Evolutionary conservation across 2,329 filamentous ascomycete species (phyloP).

Genomic region (Macrophomina pseudophaseolina): DNA sequence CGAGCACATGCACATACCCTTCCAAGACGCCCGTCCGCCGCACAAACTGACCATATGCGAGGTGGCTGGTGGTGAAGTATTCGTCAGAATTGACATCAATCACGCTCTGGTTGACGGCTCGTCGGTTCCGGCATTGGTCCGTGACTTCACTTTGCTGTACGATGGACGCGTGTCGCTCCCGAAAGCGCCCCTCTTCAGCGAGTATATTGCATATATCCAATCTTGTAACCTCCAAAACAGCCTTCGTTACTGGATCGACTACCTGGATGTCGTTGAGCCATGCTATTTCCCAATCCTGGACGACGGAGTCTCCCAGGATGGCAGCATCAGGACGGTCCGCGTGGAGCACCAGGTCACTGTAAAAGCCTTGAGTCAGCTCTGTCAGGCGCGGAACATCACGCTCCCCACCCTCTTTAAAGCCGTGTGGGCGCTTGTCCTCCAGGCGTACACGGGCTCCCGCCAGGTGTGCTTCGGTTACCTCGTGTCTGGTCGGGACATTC

Average conservation of each 20-base stretch:
- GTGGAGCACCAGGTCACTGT: conserved; percentile 45
- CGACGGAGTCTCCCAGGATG: conserved; percentile 28
- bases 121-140: conserved; percentile 56
- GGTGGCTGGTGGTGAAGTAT: neutral
- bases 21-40: conserved; percentile 45
- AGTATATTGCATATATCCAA: conserved; percentile 43
- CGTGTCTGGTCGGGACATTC: conserved; percentile 42
- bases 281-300: conserved; percentile 45
- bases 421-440: conserved; percentile 40
- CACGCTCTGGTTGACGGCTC: conserved; percentile 59
- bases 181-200: conserved; percentile 43
- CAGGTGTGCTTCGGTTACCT: conserved; percentile 45
- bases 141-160: conserved; percentile 54
- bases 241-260: conserved; percentile 44
- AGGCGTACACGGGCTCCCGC: conserved; percentile 35
- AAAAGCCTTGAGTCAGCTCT: conserved; percentile 37
- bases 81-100: conserved; percentile 53
- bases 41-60: conserved; percentile 36
- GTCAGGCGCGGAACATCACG: conserved; percentile 53
- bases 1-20: conserved; percentile 30
- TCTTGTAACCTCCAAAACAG: conserved; percentile 26
- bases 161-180: conserved; percentile 41
- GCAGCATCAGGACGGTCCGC: conserved; percentile 10
- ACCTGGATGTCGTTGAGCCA: conserved; percentile 46
- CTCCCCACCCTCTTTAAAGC: conserved; percentile 53